Evolutionary conservation across 257 asterid species (phyloP), one percentile per base, ranked within the genome.

Genomic region (Cynanchum wilfordii): DNA sequence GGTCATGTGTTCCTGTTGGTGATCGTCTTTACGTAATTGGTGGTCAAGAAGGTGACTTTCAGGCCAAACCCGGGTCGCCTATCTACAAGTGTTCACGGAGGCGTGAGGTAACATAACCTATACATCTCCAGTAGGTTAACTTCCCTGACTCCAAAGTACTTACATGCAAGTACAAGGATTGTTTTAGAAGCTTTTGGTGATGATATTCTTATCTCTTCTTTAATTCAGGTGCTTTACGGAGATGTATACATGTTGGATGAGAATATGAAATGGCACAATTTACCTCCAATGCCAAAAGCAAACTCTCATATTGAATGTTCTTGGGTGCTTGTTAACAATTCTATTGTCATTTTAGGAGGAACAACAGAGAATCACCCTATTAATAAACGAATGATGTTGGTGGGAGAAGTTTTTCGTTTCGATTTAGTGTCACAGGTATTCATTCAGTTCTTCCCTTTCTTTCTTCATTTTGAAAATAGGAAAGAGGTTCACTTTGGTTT

Each of bases 21-120:
- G 89, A 87, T 76, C 83, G 74, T 58, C 91, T 89, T 75, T 84
- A 81, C 13, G 95, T 88, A 24, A 88, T 90, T 22, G 96, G 95
- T 47, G 96, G 96, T 71, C 96, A 90, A 77, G 96, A 90, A 84
- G 96, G 96, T 25, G 96, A 90, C 75, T 88, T 90, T 68, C 85
- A 85, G 92, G 83, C 96, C 66, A 90, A 90, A 78, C 96, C 95
- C 30, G 87, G 90, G 7, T 90, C 96, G 5, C 95, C 96, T 25
- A 84, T 88, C 83, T 88, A 82, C 83, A 90, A 88, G 78, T 90
- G 96, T 82, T 87, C 95, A 0, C 77, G 96, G 64, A 85, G 95
- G 86, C 75, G 75, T n/a, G 95, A 90, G 95, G 96, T 88, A 42
- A 75, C 33, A 27, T 47, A 25, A 69, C 63, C 30, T 70, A 52